A percentile compares a stretch with the other conserved stretches of the same genome.
These are phyloP conservation scores for Ochromonas danica DNA, from an alignment of 108 stramenopile species.

Conservation along the genomic window DNA sequence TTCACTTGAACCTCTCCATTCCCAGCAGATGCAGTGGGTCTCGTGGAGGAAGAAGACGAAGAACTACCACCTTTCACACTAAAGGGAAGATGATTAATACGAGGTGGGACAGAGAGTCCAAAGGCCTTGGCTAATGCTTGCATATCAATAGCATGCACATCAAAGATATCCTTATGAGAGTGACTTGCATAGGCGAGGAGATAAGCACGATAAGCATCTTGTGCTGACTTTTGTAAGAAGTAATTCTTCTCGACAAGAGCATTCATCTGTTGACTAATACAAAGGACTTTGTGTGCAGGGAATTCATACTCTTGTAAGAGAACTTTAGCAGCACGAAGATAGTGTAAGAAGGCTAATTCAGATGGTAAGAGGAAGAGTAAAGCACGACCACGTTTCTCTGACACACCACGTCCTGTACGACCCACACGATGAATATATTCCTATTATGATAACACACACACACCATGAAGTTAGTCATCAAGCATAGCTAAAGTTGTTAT, in stretches of 20 bases:
- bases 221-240: conserved; percentile 88
- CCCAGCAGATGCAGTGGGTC: too few species aligned
- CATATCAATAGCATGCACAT: conserved; percentile 93
- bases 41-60: too few species aligned
- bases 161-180: conserved; percentile 92
- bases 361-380: conserved; percentile 95
- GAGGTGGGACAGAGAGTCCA: conserved; percentile 92
- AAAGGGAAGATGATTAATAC: conserved; percentile 91
- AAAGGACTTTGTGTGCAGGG: conserved; percentile 85
- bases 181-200: conserved; percentile 94
- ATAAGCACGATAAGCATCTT: conserved; percentile 94
- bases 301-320: conserved; percentile 97
- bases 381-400: conserved; percentile 79
- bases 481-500: too few species aligned
- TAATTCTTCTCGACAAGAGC: conserved; percentile 96
- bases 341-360: conserved; percentile 92
- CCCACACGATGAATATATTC: conserved; percentile 88
- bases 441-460: too few species aligned
- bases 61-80: conserved; percentile 73
- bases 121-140: conserved; percentile 87
- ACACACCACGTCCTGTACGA: conserved; percentile 82
- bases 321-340: conserved; percentile 92
- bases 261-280: conserved; percentile 87
- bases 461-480: too few species aligned
- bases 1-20: too few species aligned